A percentile compares a stretch with the other conserved stretches of the same genome.
Conservation (phyloP, 1,284 basidiomycete genomes). For the Entoloma clypeatum region DNA sequence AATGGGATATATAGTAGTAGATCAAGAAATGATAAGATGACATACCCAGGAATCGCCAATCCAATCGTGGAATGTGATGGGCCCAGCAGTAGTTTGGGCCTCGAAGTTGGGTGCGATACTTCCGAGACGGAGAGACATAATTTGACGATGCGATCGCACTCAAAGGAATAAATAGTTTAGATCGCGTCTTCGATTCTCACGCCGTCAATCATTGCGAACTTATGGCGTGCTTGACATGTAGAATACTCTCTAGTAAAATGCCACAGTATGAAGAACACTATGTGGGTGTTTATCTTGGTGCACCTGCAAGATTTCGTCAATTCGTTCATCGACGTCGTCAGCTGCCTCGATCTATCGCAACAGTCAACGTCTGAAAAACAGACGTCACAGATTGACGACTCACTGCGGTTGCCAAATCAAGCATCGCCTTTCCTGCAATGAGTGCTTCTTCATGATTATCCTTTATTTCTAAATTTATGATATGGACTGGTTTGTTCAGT, state of each 20-base stretch:
- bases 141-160: slow-evolving; percentile 3
- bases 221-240: slow-evolving; percentile 35
- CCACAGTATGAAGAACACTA: slow-evolving; percentile 86
- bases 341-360: slow-evolving; percentile 75
- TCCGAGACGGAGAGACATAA: slow-evolving; percentile 64
- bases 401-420: slow-evolving; percentile 90
- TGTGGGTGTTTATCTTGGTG: slow-evolving; percentile 93
- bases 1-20: slow-evolving; percentile 2
- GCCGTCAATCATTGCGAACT: slow-evolving; percentile 27
- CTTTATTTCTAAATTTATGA: slow-evolving; percentile 99
- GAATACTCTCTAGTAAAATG: slow-evolving; percentile 61
- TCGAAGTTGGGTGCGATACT: slow-evolving; percentile 79
- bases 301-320: slow-evolving; percentile 77
- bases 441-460: slow-evolving; percentile 99
- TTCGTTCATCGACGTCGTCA: slow-evolving; percentile 87
- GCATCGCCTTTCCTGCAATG: slow-evolving; percentile 92
- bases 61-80: slow-evolving; percentile 90
- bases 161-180: slow-evolving; percentile 5
- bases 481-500: slow-evolving; percentile 89
- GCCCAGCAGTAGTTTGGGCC: slow-evolving; percentile 76
- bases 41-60: slow-evolving; percentile 84
- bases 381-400: slow-evolving; percentile 29
- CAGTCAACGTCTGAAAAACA: slow-evolving; percentile 15
- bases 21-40: slow-evolving; percentile 16
- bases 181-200: slow-evolving; percentile 41